A percentile compares a stretch with the other conserved stretches of the same genome.
Conservation (phyloP, 1,284 basidiomycete species). For the Ceratobasidium sp. region DNA sequence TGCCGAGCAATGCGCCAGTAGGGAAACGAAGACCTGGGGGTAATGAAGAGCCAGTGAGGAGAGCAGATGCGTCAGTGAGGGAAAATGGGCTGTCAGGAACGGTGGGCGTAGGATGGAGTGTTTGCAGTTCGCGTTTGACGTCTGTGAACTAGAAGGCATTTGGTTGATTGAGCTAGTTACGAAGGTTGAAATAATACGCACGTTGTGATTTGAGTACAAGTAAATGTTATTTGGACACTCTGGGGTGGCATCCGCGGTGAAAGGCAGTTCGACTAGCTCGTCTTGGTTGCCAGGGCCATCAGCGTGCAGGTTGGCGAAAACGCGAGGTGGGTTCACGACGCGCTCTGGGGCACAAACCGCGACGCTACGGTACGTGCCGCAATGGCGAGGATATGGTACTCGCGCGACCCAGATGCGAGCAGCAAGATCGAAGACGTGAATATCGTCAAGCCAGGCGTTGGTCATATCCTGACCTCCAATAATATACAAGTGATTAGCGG, state of each 20-base stretch:
- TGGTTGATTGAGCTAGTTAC: slow-evolving; percentile 48
- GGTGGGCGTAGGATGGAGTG: slow-evolving; percentile 79
- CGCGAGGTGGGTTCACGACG: slow-evolving; percentile 69
- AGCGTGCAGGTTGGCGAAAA: slow-evolving; percentile 44
- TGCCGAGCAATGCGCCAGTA: slow-evolving; percentile 88
- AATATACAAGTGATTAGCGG: slow-evolving; percentile 86
- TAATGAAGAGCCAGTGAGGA: slow-evolving; percentile 77
- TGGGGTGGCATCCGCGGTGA: slow-evolving; percentile 76
- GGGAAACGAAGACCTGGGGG: slow-evolving; percentile 95
- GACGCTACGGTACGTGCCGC: slow-evolving; percentile 92
- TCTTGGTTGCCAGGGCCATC: slow-evolving; percentile 48
- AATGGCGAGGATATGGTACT: slow-evolving; percentile 86
- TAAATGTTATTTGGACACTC: slow-evolving; percentile 83
- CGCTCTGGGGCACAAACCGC: slow-evolving; percentile 78
- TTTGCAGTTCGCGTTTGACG: slow-evolving; percentile 91
- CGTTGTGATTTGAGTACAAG: slow-evolving; percentile 91
- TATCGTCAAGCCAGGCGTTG: slow-evolving; percentile 92
- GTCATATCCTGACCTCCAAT: slow-evolving; percentile 94
- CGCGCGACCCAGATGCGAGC: slow-evolving; percentile 81
- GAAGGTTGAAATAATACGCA: slow-evolving; percentile 58
- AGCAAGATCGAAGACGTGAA: slow-evolving; percentile 86
- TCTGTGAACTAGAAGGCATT: slow-evolving; percentile 81
- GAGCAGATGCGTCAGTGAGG: slow-evolving; percentile 78
- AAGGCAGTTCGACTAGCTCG: slow-evolving; percentile 75
- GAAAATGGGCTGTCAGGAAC: slow-evolving; percentile 72